Conservation (phyloP, 2,329 filamentous ascomycete species). For the Monascus ruber region DNA sequence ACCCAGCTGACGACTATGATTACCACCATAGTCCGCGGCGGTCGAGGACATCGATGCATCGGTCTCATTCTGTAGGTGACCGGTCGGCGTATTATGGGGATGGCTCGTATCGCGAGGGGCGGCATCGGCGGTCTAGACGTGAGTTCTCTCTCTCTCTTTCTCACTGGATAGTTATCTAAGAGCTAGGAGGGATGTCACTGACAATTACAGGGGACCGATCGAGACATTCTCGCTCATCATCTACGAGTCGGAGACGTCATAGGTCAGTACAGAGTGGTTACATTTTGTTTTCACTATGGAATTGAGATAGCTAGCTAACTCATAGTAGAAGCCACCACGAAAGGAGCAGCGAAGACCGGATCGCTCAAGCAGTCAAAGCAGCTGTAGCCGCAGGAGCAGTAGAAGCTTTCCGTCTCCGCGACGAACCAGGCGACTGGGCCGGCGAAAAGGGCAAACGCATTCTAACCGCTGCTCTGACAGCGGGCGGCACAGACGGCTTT, state of each 20-base stretch:
- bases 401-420: conserved; percentile 82
- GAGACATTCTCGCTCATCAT: conserved; percentile 18
- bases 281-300: not conserved
- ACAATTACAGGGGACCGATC: too few species aligned
- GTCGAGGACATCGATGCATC: conserved; percentile 18
- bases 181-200: too few species aligned
- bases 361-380: conserved; percentile 81
- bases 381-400: conserved; percentile 81
- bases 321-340: conserved; percentile 43
- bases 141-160: conserved; percentile 9
- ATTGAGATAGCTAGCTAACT: conserved; percentile 11
- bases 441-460: conserved; percentile 87
- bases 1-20: conserved; percentile 47
- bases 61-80: conserved; percentile 25
- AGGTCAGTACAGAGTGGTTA: not conserved
- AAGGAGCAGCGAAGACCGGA: conserved; percentile 44
- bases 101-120: conserved; percentile 21
- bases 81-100: conserved; percentile 24
- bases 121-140: conserved; percentile 34
- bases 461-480: conserved; percentile 73
- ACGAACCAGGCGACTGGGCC: conserved; percentile 78
- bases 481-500: conserved; percentile 73
- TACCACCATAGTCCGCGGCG: conserved; percentile 21
- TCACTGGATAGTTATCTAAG: not conserved
- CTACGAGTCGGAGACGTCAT: conserved; percentile 22